These are phyloP conservation scores for Mycena metata DNA, from an alignment of 768 basidiomycete genomes.

Conservation along the genomic window DNA sequence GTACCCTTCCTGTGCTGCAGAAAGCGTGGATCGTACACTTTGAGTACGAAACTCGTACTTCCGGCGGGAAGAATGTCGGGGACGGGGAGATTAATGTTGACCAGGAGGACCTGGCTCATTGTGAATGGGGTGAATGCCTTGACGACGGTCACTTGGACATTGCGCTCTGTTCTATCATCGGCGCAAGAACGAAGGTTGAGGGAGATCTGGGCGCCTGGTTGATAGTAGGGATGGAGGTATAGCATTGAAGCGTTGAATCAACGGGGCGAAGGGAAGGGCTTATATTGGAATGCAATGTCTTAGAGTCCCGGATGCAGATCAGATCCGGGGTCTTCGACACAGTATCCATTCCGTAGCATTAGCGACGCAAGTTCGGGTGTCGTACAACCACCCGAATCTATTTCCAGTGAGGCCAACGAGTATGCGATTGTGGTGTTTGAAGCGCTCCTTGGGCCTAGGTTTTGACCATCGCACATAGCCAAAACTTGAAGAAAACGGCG, in stretches of 20 bases:
- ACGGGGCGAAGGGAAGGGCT: not conserved
- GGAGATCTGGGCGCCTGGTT: constrained; percentile 37
- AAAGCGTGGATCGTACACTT: constrained; percentile 39
- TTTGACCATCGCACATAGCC: too few species aligned
- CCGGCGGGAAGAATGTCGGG: constrained; percentile 25
- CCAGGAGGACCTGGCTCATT: constrained; percentile 39
- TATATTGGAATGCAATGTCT: constrained; percentile 15
- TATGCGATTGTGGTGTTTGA: too few species aligned
- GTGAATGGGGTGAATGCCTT: constrained; percentile 40
- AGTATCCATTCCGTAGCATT: constrained; percentile 14
- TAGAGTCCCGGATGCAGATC: constrained; percentile 13
- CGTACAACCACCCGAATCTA: too few species aligned
- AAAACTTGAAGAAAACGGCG: too few species aligned
- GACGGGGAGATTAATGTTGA: constrained; percentile 30
- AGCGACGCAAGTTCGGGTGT: constrained; percentile 3
- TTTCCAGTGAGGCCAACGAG: too few species aligned
- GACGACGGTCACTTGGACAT: constrained; percentile 32
- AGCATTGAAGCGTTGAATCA: constrained; percentile 18
- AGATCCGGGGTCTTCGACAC: constrained; percentile 4
- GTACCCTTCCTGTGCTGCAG: constrained; percentile 34
- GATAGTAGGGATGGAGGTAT: constrained; percentile 33
- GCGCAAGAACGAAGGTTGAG: constrained; percentile 33
- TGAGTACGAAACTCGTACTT: constrained; percentile 29
- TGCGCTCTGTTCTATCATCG: constrained; percentile 30
- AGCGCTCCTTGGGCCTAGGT: too few species aligned